Evolutionary conservation across 805 yeast genomes (phyloP).

Genomic region (Clavispora carvajalis): DNA sequence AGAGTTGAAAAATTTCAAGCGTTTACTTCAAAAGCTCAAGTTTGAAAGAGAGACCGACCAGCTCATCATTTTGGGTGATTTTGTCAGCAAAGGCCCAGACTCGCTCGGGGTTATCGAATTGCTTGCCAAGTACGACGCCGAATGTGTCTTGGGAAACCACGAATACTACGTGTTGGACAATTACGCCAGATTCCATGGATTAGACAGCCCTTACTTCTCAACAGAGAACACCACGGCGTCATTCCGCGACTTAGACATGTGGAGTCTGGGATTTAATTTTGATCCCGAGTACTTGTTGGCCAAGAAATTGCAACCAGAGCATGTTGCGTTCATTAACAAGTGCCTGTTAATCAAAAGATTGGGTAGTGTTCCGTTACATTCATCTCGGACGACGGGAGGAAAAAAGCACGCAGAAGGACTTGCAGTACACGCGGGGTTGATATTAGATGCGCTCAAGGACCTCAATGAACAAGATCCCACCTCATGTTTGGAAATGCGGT

Average conservation of each 20-base stretch:
- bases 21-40: constrained; percentile 46
- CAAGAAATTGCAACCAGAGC: constrained; percentile 51
- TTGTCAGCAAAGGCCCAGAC: constrained; percentile 77
- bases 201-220: constrained; percentile 29
- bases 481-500: constrained; percentile 65
- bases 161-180: constrained; percentile 66
- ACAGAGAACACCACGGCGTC: constrained; percentile 2
- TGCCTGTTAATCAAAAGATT: constrained; percentile 62
- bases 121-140: constrained; percentile 46
- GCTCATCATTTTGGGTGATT: constrained; percentile 76
- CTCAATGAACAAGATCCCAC: constrained; percentile 56
- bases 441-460: constrained; percentile 50
- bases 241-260: background rate
- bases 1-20: constrained; percentile 48
- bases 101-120: constrained; percentile 64
- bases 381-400: constrained; percentile 22
- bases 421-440: constrained; percentile 81
- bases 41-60: constrained; percentile 48
- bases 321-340: constrained; percentile 51
- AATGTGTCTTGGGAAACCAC: constrained; percentile 86
- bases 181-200: constrained; percentile 57
- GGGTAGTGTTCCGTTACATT: constrained; percentile 52
- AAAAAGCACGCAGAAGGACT: constrained; percentile 32
- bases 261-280: constrained; percentile 17
- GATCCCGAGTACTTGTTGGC: constrained; percentile 45